Conservation (phyloP, 495 filamentous ascomycete species). For the Penicillium canariense region DNA sequence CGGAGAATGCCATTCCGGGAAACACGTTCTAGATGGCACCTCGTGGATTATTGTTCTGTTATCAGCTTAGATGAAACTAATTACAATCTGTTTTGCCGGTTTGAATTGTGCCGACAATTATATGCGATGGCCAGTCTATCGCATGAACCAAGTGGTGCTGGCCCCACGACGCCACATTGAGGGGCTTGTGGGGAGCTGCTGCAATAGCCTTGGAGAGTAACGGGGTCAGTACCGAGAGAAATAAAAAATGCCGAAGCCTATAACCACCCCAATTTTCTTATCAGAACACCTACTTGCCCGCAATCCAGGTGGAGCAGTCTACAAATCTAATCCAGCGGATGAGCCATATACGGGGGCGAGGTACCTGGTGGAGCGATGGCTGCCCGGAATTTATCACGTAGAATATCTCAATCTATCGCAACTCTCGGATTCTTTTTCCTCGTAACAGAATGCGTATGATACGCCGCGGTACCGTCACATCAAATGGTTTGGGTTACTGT, state of each 20-base stretch:
- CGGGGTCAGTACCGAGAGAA: neutral
- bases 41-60: neutral
- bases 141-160: neutral
- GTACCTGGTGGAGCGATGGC: too few relatives aligned
- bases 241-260: neutral
- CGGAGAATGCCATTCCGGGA: neutral
- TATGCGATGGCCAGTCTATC: neutral
- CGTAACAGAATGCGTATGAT: too few relatives aligned
- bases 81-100: too few relatives aligned
- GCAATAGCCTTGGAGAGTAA: neutral
- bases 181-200: slow-evolving; percentile 4
- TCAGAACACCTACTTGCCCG: too few relatives aligned
- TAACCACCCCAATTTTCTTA: neutral
- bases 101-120: neutral
- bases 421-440: too few relatives aligned
- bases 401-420: too few relatives aligned
- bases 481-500: too few relatives aligned
- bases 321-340: too few relatives aligned
- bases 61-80: neutral
- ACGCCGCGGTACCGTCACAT: too few relatives aligned
- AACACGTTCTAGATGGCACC: neutral
- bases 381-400: too few relatives aligned
- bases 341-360: too few relatives aligned
- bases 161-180: slow-evolving; percentile 5
- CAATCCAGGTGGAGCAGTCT: too few relatives aligned